phyloP scores from a whole-genome alignment of 352 stramenopile species.

The Pythium monospermum region DNA sequence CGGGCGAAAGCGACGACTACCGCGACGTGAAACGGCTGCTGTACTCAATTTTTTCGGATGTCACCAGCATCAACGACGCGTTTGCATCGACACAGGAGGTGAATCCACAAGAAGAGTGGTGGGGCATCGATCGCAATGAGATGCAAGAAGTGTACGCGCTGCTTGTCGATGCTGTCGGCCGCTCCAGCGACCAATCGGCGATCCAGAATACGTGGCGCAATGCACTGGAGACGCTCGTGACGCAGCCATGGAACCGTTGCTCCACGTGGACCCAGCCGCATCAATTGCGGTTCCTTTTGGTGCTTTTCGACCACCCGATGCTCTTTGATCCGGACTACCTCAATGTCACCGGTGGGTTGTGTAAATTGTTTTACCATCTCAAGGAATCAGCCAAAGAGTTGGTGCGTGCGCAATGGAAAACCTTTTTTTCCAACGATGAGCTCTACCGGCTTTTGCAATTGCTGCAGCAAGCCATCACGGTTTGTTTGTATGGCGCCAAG shows the following conservation, averaged over 20 bases:
- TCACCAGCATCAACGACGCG: slow-evolving; percentile 41
- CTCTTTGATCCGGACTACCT: slow-evolving; percentile 79
- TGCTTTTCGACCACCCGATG: slow-evolving; percentile 68
- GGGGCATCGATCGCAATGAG: slow-evolving; percentile 39
- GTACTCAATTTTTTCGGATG: slow-evolving; percentile 69
- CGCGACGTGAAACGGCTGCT: slow-evolving; percentile 53
- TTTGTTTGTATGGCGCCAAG: slow-evolving; percentile 59
- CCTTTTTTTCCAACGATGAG: slow-evolving; percentile 48
- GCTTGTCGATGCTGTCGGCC: slow-evolving; percentile 32
- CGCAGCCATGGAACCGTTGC: slow-evolving; percentile 69
- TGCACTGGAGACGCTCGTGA: slow-evolving; percentile 59
- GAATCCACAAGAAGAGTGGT: slow-evolving; percentile 35
- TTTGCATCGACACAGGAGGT: slow-evolving; percentile 21
- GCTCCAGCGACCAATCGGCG: slow-evolving; percentile 31
- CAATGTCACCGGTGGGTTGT: slow-evolving; percentile 61
- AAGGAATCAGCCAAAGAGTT: slow-evolving; percentile 40
- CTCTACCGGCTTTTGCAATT: slow-evolving; percentile 61
- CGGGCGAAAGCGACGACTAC: slow-evolving; percentile 38
- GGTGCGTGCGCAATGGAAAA: slow-evolving; percentile 48
- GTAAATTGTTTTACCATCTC: slow-evolving; percentile 66
- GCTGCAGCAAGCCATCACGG: slow-evolving; percentile 73
- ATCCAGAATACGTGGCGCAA: slow-evolving; percentile 74
- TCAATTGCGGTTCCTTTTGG: slow-evolving; percentile 56
- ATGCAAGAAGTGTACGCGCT: slow-evolving; percentile 42
- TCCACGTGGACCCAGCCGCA: slow-evolving; percentile 51